Evolutionary conservation across 306 rosid genomes (phyloP).

Genomic region (Corylus avellana): DNA sequence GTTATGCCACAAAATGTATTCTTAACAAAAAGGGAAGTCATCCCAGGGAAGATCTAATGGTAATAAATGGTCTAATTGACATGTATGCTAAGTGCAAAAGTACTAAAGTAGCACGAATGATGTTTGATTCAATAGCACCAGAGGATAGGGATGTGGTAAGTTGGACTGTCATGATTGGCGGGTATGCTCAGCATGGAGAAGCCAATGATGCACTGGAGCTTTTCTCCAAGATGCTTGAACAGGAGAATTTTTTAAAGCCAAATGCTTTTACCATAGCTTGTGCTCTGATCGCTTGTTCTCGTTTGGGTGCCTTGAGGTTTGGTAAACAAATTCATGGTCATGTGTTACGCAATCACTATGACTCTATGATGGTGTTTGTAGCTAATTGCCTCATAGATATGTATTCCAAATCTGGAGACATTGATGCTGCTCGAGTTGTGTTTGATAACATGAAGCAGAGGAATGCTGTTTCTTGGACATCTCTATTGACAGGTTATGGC

Average conservation of each 20-base stretch:
- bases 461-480: conserved; percentile 85
- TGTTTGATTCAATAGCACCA: conserved; percentile 59
- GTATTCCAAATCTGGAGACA: conserved; percentile 86
- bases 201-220: conserved; percentile 72
- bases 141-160: conserved; percentile 69
- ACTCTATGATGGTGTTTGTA: conserved; percentile 52
- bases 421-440: conserved; percentile 52
- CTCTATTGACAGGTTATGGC: conserved; percentile 70
- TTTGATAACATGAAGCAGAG: conserved; percentile 55
- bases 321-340: conserved; percentile 73
- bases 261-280: conserved; percentile 85
- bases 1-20: conserved; percentile 61
- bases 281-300: conserved; percentile 88
- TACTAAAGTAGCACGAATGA: conserved; percentile 40
- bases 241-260: conserved; percentile 45
- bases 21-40: conserved; percentile 44
- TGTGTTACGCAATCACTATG: conserved; percentile 52
- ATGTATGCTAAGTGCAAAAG: conserved; percentile 83
- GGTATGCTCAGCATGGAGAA: conserved; percentile 89
- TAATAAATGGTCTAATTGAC: conserved; percentile 79
- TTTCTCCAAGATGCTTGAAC: conserved; percentile 65
- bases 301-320: conserved; percentile 61
- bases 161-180: conserved; percentile 91
- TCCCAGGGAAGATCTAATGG: conserved; percentile 55
- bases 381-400: conserved; percentile 81